Evolutionary conservation across 2,329 filamentous ascomycete species (phyloP), one percentile per base, ranked within the genome.

Genomic region (Colletotrichum caudatum): DNA sequence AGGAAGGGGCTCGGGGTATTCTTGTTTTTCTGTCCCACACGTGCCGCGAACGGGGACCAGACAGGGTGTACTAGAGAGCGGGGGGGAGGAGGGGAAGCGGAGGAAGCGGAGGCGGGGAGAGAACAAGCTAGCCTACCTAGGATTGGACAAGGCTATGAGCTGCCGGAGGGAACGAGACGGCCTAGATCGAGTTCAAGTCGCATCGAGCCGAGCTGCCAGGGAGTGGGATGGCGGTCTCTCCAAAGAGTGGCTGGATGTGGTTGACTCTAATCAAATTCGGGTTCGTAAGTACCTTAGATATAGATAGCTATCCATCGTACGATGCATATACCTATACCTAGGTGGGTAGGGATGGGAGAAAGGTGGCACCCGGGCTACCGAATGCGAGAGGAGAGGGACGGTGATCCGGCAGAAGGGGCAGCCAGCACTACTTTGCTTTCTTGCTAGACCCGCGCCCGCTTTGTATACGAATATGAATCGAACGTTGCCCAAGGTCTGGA

Each of bases 1-100:
- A 69, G 65, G 68, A 74, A 72, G 50, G 73, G 58, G 68, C 69
- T 74, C 68, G 73, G 73, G 64, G 53, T 69, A 71, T 71, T 65
- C 67, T 70, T 60, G 50, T 54, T 67, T 71, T 71, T 58, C 64
- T 63, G 64, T 71, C 69, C 69, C 69, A 71, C 61, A 59, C 61
- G 69, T 67, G 69, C 60, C 58, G 51, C 67, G 37, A 20, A 58
- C 62, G 37, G 16, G 39, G 51, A 33, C 39, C 48, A 37, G 20
- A 51, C 58, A 58, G 53, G 48, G n/a, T n/a, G 5, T n/a, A 48
- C n/a, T 50, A 46, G 33, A 39, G 54, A 20, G 51, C 57, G 69
- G 59, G 66, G 53, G 53, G 66, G 44, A 65, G 44, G 29, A 39
- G 39, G 20, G 9, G 11, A 48, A 39, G 48, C 20, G 37, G 61